Conservation (phyloP, 1,139 yeast species). For the Diutina ranongensis region DNA sequence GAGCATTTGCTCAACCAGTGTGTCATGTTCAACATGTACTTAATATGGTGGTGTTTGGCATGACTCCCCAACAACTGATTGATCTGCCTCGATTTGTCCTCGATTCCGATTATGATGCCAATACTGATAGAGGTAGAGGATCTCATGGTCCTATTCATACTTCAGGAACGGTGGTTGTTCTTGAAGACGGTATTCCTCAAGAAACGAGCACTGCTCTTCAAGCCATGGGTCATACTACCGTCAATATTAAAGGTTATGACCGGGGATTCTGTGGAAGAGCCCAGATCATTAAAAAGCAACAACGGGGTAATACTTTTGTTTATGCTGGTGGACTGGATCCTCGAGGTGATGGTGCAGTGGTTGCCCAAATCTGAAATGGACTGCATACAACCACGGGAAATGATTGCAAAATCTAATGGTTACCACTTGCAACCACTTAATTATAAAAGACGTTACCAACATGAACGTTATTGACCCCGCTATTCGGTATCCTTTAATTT, state of each 20-base stretch:
- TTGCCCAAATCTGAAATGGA: conserved; percentile 27
- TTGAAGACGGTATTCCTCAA: conserved; percentile 53
- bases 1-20: conserved; percentile 82
- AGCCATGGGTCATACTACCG: conserved; percentile 47
- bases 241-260: conserved; percentile 30
- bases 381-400: too few species aligned
- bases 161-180: conserved; percentile 42
- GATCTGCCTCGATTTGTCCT: conserved; percentile 70
- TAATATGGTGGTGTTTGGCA: conserved; percentile 50
- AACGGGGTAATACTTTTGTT: conserved; percentile 27
- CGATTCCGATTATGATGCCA: conserved; percentile 15
- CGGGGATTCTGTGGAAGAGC: conserved; percentile 58
- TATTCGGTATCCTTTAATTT: too few species aligned
- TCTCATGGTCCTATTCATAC: conserved; percentile 59
- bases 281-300: conserved; percentile 46
- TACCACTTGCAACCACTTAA: too few species aligned
- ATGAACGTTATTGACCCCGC: too few species aligned
- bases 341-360: conserved; percentile 75
- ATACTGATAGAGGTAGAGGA: conserved; percentile 44
- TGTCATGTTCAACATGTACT: conserved; percentile 74
- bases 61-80: conserved; percentile 63
- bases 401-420: too few species aligned
- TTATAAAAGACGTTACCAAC: too few species aligned
- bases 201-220: conserved; percentile 32
- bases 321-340: conserved; percentile 68